Evolutionary conservation across 306 rosid genomes (phyloP).

Genomic region (Sindora glabra): DNA sequence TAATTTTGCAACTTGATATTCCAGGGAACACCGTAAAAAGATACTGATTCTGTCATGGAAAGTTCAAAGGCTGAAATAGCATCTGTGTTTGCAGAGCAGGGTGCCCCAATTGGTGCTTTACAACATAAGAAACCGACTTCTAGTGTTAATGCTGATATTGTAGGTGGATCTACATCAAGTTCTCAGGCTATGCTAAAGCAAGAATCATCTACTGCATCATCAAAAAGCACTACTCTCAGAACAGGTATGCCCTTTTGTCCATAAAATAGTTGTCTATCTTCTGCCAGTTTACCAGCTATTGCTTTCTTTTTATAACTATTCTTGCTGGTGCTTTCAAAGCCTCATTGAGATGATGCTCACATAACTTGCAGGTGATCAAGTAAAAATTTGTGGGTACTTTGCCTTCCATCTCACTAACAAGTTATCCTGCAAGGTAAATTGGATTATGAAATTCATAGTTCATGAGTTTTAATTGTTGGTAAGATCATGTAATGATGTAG

Average conservation of each 20-base stretch:
- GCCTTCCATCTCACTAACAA: conserved; percentile 38
- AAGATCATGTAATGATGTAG: neutral
- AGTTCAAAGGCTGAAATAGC: conserved; percentile 55
- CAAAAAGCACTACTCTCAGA: conserved; percentile 59
- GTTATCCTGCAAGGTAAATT: conserved; percentile 57
- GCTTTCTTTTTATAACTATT: neutral
- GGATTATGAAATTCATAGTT: neutral
- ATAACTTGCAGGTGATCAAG: conserved; percentile 74
- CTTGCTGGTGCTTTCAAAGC: neutral
- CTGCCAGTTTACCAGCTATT: neutral
- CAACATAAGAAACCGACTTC: conserved; percentile 73
- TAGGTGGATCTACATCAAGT: conserved; percentile 69
- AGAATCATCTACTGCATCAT: conserved; percentile 80
- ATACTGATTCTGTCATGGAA: conserved; percentile 55
- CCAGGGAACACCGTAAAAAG: conserved; percentile 53
- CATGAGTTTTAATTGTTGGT: neutral
- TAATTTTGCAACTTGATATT: too few relatives aligned
- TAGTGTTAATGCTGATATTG: conserved; percentile 83
- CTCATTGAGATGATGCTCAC: conserved; percentile 1
- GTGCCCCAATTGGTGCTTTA: conserved; percentile 35
- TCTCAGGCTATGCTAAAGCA: conserved; percentile 73
- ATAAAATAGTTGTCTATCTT: neutral
- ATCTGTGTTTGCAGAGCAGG: conserved; percentile 51
- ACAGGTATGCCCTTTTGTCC: conserved; percentile 36
- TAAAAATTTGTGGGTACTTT: conserved; percentile 66